phyloP scores from a whole-genome alignment of 768 basidiomycete genomes.

The Exsudoporus frostii region DNA sequence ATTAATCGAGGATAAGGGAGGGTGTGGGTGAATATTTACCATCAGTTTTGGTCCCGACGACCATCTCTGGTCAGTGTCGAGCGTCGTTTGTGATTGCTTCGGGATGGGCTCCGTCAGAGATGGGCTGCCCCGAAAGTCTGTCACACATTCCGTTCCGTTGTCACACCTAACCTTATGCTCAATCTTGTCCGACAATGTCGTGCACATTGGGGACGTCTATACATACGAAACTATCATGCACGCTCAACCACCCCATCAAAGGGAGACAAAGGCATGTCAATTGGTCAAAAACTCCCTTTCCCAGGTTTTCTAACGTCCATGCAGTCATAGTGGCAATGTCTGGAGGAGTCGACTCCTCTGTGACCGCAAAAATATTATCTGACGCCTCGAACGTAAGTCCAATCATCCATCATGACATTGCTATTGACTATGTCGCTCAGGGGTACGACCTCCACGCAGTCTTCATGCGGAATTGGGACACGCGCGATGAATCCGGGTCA shows the following conservation, averaged over 20 bases:
- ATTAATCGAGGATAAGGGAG: not conserved
- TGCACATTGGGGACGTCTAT: not conserved
- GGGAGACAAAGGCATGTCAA: slow-evolving; percentile 27
- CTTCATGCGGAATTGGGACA: slow-evolving; percentile 97
- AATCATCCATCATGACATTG: not conserved
- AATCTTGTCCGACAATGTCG: slow-evolving; percentile 12
- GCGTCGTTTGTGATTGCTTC: slow-evolving; percentile 1
- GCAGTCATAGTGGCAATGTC: slow-evolving; percentile 91
- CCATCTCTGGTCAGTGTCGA: slow-evolving; percentile 24
- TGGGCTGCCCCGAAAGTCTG: not conserved
- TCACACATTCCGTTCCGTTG: slow-evolving; percentile 3
- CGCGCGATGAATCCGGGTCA: slow-evolving; percentile 72
- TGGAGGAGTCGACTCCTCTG: slow-evolving; percentile 93
- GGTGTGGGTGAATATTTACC: slow-evolving; percentile 19
- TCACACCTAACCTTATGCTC: not conserved
- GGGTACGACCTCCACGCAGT: slow-evolving; percentile 82
- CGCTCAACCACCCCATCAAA: slow-evolving; percentile 15
- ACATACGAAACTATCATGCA: slow-evolving; percentile 17
- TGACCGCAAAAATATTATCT: slow-evolving; percentile 73
- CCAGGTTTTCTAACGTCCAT: not conserved
- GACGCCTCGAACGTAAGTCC: slow-evolving; percentile 47
- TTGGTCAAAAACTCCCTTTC: not conserved
- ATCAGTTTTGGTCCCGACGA: slow-evolving; percentile 40
- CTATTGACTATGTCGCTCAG: slow-evolving; percentile 33
- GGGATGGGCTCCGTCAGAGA: not conserved